Base-by-base conservation (phyloP, 1,284 basidiomycete genomes). In the Ceratobasidium sp. region DNA sequence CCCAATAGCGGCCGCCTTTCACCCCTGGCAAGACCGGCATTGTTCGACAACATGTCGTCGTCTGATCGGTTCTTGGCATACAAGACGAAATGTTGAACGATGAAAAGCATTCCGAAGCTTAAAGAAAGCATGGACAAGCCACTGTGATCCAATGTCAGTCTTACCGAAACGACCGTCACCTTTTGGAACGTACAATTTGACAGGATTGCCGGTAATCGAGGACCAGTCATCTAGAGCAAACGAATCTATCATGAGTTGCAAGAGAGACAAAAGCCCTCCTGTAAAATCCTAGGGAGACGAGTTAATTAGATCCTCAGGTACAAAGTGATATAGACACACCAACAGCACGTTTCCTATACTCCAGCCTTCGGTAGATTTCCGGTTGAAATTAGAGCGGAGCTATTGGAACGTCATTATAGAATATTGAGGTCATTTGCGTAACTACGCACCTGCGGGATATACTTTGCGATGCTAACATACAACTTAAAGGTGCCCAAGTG, bases 61-160 rank as follows among this genome's bases (percentile, higher is more conserved):
- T n/a, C 28, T 47, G 60, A 33, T 54, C 63, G 53, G 37, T 31
- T 65, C 51, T 47, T 66, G 20, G 64, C 53, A 68, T 84, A 85
- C 28, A 83, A 42, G 15, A 82, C 74, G 71, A 82, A 85, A 77
- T 86, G 85, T 79, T 86, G 85, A 15, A 82, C 56, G 17, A 85
- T 78, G 75, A 85, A 81, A 15, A 83, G 66, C 0, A 79, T 15
- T 76, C 85, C 84, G 80, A 85, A 86, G 3, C 54, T 77, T 66
- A 85, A 81, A 4, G 83, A 81, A 47, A 85, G 78, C 35, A 84
- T 61, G 0, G 81, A 81, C 20, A 86, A 78, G 0, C 83, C 84
- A 10, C 82, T 83, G 77, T 23, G 20, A n/a, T n/a, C 39, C 23
- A 8, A 20, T 17, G n/a, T 67, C 35, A 67, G 47, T 31, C 17